Percentiles rank a stretch among this genome's conserved stretches.
Evolutionary conservation across 2,329 filamentous ascomycete genomes (phyloP).

Genomic region (Aspergillus jensenii): DNA sequence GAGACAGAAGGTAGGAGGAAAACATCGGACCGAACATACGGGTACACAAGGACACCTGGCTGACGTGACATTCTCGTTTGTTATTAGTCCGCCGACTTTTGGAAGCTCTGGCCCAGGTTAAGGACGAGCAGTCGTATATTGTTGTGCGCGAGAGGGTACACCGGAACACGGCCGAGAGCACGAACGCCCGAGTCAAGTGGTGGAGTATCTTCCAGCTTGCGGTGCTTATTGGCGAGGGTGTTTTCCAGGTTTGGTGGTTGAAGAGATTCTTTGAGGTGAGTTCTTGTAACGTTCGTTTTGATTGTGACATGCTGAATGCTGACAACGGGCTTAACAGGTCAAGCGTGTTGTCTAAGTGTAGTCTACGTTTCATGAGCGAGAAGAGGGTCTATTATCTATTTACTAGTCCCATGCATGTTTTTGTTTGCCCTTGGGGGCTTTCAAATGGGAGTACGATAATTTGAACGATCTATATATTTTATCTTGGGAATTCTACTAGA

Average conservation of each 20-base stretch:
- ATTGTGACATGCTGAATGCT: not conserved
- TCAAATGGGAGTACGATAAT: not conserved
- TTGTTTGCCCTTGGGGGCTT: not conserved
- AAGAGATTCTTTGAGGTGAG: constrained; percentile 92
- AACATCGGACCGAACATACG: not conserved
- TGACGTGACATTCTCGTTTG: not conserved
- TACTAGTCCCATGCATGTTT: not conserved
- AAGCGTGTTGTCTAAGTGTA: constrained; percentile 47
- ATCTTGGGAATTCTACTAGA: not conserved
- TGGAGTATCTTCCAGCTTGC: constrained; percentile 97
- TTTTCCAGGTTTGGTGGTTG: constrained; percentile 99
- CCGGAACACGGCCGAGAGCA: constrained; percentile 98
- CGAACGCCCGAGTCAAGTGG: constrained; percentile 97
- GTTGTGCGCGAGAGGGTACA: constrained; percentile 92
- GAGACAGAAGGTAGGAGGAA: constrained; percentile 74
- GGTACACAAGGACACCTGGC: not conserved
- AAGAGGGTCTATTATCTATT: not conserved
- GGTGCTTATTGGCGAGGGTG: constrained; percentile 82
- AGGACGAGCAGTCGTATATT: constrained; percentile 98
- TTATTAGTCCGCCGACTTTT: constrained; percentile 72
- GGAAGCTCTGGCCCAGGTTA: constrained; percentile 85
- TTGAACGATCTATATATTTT: not conserved
- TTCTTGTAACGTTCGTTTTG: not conserved
- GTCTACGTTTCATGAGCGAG: constrained; percentile 21
- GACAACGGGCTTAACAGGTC: constrained; percentile 31